Base-by-base conservation (phyloP, 2,329 filamentous ascomycete genomes). In the Chalaropsis ovoidea region DNA sequence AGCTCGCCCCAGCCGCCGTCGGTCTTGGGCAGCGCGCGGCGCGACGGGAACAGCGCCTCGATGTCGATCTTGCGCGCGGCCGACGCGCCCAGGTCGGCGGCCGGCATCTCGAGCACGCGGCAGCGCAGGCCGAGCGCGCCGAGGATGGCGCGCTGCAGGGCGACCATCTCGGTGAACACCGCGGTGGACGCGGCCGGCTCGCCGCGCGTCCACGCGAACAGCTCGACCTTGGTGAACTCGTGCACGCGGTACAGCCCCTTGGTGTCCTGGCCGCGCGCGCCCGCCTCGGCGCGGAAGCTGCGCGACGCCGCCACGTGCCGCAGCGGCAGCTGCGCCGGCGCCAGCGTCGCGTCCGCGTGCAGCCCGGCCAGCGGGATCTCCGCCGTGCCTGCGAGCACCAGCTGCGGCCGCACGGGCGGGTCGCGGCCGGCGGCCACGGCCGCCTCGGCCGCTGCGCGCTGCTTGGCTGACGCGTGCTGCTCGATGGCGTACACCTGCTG, bases 151-250 rank as follows among this genome's bases (percentile, higher is more conserved):
- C 83, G 88, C 76, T 99, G 94, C 64, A 96, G 87, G 68, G 84
- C 82, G 63, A 96, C 78, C 80, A 99, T 90, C 75, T 96, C 91
- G 62, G 89, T 79, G 74, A 96, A 96, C 13, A 93, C 71, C 0
- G 81, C 77, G 7, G 81, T 77, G 0, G 84, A 78, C 49, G 75
- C 72, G 41, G 72, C 73, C 1, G 71, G 66, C 64, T 84, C 80
- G 1, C 89, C 84, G 39, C 81, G 71, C 3, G 90, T 88, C 94
- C 94, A 99, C 0, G 88, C 91, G 73, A 99, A 97, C 80, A 99
- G 86, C 76, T 99, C 94, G 0, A 99, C 93, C 75, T 99, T 99
- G 35, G 91, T 96, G 76, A 99, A 99, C 76, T 99, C 94, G 76
- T 99, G 94, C 2, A 99, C 94, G 35, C 94, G 87, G 76, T 97